Percentiles rank a stretch among this genome's conserved stretches.
Evolutionary conservation across 371 early-diverging fungal species (phyloP).

Genomic region (Actinomortierella ambigua): DNA sequence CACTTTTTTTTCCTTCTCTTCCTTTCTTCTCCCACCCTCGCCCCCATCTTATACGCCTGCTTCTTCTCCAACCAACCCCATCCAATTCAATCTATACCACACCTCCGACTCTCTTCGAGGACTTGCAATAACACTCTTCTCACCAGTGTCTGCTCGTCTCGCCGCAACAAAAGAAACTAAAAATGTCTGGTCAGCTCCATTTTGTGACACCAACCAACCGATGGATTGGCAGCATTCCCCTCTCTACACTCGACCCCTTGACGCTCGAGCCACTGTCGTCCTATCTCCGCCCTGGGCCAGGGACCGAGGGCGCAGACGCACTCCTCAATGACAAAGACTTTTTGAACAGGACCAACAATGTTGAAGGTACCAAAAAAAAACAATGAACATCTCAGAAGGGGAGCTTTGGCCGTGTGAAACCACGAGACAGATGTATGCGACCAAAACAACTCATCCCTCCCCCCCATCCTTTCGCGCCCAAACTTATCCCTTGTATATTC

Average conservation of each 20-base stretch:
- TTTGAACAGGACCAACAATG: slow-evolving; percentile 28
- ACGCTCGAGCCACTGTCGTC: slow-evolving; percentile 39
- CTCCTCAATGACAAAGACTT: slow-evolving; percentile 1
- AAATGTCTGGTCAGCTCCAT: slow-evolving; percentile 29
- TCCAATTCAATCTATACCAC: not conserved
- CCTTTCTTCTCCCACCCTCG: not conserved
- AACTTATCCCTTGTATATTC: not conserved
- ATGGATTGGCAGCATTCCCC: slow-evolving; percentile 42
- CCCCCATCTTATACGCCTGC: not conserved
- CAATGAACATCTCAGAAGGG: too few species aligned
- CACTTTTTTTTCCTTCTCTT: not conserved
- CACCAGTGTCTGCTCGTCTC: not conserved
- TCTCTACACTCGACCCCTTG: slow-evolving; percentile 33
- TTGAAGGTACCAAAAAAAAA: slow-evolving; percentile 13
- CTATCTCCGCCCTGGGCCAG: slow-evolving; percentile 20
- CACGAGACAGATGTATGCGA: too few species aligned
- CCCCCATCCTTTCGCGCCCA: not conserved
- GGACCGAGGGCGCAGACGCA: not conserved
- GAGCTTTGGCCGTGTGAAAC: too few species aligned
- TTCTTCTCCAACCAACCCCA: not conserved
- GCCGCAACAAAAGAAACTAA: not conserved
- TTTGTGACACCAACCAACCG: slow-evolving; percentile 44
- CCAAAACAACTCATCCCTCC: not conserved
- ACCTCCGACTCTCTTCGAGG: not conserved
- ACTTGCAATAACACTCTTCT: not conserved